Base-by-base conservation (phyloP, 345 rosid species). In the Acer yangbiense region DNA sequence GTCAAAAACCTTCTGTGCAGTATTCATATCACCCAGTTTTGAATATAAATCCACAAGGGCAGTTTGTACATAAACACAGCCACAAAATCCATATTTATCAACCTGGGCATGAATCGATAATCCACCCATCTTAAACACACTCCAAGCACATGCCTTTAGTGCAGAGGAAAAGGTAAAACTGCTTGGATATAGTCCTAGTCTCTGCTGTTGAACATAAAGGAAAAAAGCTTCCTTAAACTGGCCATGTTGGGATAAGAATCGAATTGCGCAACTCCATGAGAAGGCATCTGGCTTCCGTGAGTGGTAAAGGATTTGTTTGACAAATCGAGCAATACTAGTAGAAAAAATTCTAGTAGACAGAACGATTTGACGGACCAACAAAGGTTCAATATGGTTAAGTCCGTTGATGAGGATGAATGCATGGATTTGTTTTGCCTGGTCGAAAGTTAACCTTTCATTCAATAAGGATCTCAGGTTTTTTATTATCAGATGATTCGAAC, bases 41-140 rank as follows among this genome's bases (percentile, higher is more conserved):
- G 87, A 78, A 78, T 90, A 90, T 13, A 91, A 77, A 86, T 89
- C 97, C 64, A 91, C 85, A 7, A 91, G 85, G 68, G 91, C 89
- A 2, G 93, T 88, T 80, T 88, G 89, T n/a, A 87, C 93, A 81
- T 89, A 93, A 17, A 93, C 88, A 81, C 93, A 89, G 6, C 85
- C 75, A 60, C 86, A 83, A 43, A 89, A 82, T 2, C 94, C 97
- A 64, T 12, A 84, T 66, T 86, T 89, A 62, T 83, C 67, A 76
- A 76, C 86, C 78, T 86, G 91, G 41, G 89, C 88, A 69, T 93
- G 97, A 82, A 88, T 71, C 6, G 73, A 81, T 44, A 70, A 29
- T 43, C 92, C 95, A 69, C 83, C 83, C 2, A 71, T 44, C 82
- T 67, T 69, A 44, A 79, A 58, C 63, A 57, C 71, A 32, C 65